phyloP scores from a whole-genome alignment of 2,329 filamentous ascomycete genomes.

The Periconia digitata region DNA sequence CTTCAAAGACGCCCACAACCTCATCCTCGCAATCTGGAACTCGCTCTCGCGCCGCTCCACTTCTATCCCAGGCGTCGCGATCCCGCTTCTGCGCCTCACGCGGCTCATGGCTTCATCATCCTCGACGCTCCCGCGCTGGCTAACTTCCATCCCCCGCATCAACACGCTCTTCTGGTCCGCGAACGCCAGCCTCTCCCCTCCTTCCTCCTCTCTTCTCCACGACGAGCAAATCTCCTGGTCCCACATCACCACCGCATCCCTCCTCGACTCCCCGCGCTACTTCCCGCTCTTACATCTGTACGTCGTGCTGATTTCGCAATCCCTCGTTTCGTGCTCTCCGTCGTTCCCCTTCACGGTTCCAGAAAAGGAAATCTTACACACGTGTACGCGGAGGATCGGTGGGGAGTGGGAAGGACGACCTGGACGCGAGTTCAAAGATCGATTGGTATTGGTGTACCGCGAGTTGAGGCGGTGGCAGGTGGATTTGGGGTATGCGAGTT shows the following conservation, averaged over 20 bases:
- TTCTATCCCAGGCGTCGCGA: conserved; percentile 21
- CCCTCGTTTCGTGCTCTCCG: conserved; percentile 22
- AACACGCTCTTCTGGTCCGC: conserved; percentile 32
- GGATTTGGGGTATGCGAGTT: conserved; percentile 23
- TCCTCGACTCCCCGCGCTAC: conserved; percentile 14
- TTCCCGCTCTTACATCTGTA: conserved; percentile 32
- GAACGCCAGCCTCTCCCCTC: conserved; percentile 25
- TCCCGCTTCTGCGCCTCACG: conserved; percentile 32
- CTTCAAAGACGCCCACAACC: conserved; percentile 25
- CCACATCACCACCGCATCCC: conserved; percentile 21
- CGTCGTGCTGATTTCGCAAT: conserved; percentile 34
- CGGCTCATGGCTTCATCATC: conserved; percentile 30
- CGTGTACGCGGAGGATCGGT: conserved; percentile 30
- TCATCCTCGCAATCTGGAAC: conserved; percentile 27
- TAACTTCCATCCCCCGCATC: conserved; percentile 23
- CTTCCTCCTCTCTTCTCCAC: neutral
- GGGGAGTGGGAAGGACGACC: conserved; percentile 21
- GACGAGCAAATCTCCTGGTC: conserved; percentile 24
- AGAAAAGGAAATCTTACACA: conserved; percentile 27
- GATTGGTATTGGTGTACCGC: conserved; percentile 25
- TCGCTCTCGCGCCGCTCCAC: conserved; percentile 25
- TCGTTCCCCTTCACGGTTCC: conserved; percentile 21
- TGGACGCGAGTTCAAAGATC: conserved; percentile 25
- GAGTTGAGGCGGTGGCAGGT: conserved; percentile 29
- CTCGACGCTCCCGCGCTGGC: conserved; percentile 22